phyloP scores from a whole-genome alignment of 2,329 filamentous ascomycete species.

The Aspergillus jensenii region DNA sequence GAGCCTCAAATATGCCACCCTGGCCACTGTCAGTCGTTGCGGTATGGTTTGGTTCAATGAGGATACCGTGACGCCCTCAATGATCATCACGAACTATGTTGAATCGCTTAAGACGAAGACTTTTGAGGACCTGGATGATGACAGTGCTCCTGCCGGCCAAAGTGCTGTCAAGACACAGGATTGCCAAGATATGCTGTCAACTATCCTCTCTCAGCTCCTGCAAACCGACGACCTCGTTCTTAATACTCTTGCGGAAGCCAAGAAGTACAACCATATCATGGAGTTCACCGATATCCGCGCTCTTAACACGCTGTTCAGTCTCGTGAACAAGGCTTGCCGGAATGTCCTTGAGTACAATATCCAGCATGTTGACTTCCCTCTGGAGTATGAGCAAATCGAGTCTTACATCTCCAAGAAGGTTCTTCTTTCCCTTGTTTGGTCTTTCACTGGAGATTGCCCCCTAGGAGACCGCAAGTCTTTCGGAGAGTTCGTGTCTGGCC shows the following conservation, averaged over 20 bases:
- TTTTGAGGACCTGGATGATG: conserved; percentile 95
- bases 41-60: conserved; percentile 99
- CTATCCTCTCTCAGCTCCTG: conserved; percentile 73
- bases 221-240: conserved; percentile 77
- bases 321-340: conserved; percentile 90
- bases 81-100: conserved; percentile 92
- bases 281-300: conserved; percentile 91
- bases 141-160: conserved; percentile 73
- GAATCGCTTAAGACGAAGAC: conserved; percentile 76
- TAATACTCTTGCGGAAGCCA: conserved; percentile 73
- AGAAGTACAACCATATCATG: conserved; percentile 92
- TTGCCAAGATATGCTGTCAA: conserved; percentile 76
- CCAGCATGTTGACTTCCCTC: conserved; percentile 88
- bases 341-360: conserved; percentile 94
- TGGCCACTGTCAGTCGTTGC: conserved; percentile 98
- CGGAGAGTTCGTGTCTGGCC: conserved; percentile 76
- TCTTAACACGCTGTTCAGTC: conserved; percentile 88
- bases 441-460: conserved; percentile 91
- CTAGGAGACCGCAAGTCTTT: conserved; percentile 83
- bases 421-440: conserved; percentile 89
- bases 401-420: conserved; percentile 91
- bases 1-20: conserved; percentile 92
- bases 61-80: conserved; percentile 86
- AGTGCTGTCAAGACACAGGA: conserved; percentile 75
- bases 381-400: conserved; percentile 87